Conservation (phyloP, 139 green algal genomes). For the Spirogloea muscicola region DNA sequence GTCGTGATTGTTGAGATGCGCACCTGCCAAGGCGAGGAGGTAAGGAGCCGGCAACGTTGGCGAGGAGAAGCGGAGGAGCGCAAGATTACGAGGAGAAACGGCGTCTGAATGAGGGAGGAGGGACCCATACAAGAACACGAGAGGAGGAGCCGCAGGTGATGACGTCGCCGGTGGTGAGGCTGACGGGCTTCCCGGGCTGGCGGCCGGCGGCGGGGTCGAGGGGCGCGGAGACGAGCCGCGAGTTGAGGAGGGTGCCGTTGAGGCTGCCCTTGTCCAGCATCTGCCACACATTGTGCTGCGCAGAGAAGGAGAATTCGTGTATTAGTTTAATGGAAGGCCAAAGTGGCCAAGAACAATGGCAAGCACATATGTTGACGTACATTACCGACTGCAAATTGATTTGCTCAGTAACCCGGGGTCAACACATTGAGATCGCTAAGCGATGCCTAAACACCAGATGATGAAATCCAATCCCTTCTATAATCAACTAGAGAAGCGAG, state of each 20-base stretch:
- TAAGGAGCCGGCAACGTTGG: too few species aligned
- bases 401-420: too few species aligned
- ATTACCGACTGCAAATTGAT: too few species aligned
- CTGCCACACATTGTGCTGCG: conserved; percentile 28
- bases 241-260: conserved; percentile 40
- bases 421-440: too few species aligned
- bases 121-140: neutral
- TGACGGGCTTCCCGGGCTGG: neutral
- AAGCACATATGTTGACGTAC: too few species aligned
- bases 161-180: neutral
- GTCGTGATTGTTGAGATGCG: neutral
- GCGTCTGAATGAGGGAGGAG: conserved; percentile 3
- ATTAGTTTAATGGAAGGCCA: too few species aligned
- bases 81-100: neutral
- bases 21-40: conserved; percentile 5
- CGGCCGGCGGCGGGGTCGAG: neutral
- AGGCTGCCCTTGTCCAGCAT: conserved; percentile 35
- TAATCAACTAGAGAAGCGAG: too few species aligned
- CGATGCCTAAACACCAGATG: too few species aligned
- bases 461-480: too few species aligned
- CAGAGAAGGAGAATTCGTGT: too few species aligned
- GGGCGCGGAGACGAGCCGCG: neutral
- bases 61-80: neutral
- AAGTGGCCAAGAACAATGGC: too few species aligned
- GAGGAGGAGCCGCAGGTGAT: neutral